Percentiles rank a stretch among this genome's conserved stretches.
These are phyloP conservation scores for Malassezia sp. DNA, from an alignment of 1,284 basidiomycete genomes.

Conservation along the genomic window DNA sequence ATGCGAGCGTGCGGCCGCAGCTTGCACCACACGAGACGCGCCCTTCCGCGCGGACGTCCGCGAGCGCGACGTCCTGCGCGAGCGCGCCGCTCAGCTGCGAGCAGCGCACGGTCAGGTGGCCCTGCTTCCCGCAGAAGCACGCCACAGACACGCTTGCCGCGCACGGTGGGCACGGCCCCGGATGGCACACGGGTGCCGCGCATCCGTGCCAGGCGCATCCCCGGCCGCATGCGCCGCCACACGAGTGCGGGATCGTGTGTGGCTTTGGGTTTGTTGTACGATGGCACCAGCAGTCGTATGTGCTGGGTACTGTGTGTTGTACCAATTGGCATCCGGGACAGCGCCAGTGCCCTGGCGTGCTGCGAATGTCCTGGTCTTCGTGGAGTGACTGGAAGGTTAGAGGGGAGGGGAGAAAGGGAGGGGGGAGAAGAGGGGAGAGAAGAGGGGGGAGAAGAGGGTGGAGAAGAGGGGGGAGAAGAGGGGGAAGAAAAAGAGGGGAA, in stretches of 20 bases:
- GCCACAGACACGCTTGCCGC: conserved; percentile 33
- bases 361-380: conserved; percentile 36
- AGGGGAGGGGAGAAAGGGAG: no score
- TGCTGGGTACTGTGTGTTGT: conserved; percentile 30
- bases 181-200: conserved; percentile 34
- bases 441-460: no score
- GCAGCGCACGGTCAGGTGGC: conserved; percentile 28
- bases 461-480: no score
- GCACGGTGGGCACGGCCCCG: conserved; percentile 43
- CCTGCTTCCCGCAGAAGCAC: conserved; percentile 40
- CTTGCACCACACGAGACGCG: conserved; percentile 34
- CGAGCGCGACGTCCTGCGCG: conserved; percentile 11
- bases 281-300: conserved; percentile 43
- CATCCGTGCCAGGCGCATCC: conserved; percentile 26
- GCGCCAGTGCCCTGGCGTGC: conserved; percentile 35
- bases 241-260: conserved; percentile 34
- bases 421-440: no score
- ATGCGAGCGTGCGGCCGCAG: conserved; percentile 35
- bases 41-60: not conserved
- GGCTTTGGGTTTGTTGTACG: conserved; percentile 25
- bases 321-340: conserved; percentile 44
- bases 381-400: no score
- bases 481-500: no score
- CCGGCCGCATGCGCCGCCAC: conserved; percentile 32
- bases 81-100: conserved; percentile 27